Base-by-base conservation (phyloP, 2,329 filamentous ascomycete genomes). In the Botrytis fragariae region DNA sequence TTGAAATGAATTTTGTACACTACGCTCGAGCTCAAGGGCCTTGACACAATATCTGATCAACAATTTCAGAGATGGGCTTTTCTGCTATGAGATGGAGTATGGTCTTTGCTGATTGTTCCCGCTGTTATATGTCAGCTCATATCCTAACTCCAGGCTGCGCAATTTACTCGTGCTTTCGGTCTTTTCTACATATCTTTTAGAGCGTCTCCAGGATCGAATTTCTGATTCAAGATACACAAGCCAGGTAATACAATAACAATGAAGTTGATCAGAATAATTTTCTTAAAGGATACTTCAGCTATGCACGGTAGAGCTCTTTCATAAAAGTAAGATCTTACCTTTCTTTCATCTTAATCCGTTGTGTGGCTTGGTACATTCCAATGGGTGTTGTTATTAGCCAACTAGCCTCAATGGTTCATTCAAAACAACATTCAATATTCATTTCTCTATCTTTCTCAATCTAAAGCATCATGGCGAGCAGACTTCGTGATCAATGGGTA, bases 291-390 rank as follows among this genome's bases (percentile, higher is more conserved):
- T 9, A 22, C 32, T 10, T 10, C 7, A 12, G 16, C 22, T 9
- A 67, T 29, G 3, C 18, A 42, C 6, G 39, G n/a, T 32, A 29
- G 3, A 42, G 22, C 39, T 8, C 35, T 68, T 68, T 54, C 25
- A 54, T 29, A n/a, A 54, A 16, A n/a, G 48, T 54, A 54, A 16
- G 3, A 10, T 18, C 32, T 29, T 68, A 4, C 18, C 5, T 54
- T 14, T 39, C 48, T 68, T 68, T 68, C 25, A 57, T 57, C 25
- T 32, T 25, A 25, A 29, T 57, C 16, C 6, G 18, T 57, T 29
- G 25, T 39, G 48, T 68, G 65, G 65, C 65, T 68, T 57, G 65
- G n/a, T 68, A 42, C 48, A 68, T 68, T 68, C 65, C 48, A 68
- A 29, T 22, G 48, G 39, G 5, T 29, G 14, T 29, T 57, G 51